Evolutionary conservation across 768 basidiomycete genomes (phyloP).

Genomic region (Tylopilus balloui): DNA sequence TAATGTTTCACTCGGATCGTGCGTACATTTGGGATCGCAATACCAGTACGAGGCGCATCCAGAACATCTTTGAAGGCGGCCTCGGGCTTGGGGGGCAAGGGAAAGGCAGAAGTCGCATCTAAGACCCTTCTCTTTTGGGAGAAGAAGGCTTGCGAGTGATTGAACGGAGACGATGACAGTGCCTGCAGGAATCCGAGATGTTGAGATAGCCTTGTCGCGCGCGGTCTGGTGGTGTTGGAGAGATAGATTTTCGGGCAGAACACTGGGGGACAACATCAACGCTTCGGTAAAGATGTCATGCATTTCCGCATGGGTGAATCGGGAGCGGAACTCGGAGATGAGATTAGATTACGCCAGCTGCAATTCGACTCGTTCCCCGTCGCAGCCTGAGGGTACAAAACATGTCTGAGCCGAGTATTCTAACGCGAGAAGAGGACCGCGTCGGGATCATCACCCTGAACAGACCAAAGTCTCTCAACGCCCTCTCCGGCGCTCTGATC

Average conservation of each 20-base stretch:
- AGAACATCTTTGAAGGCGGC: conserved; percentile 50
- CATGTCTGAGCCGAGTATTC: conserved; percentile 24
- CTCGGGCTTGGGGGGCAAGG: conserved; percentile 22
- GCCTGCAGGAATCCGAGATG: conserved; percentile 39
- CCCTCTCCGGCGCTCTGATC: conserved; percentile 74
- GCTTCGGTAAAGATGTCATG: background rate
- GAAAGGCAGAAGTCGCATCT: conserved; percentile 67
- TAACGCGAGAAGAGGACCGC: conserved; percentile 18
- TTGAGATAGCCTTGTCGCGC: conserved; percentile 49
- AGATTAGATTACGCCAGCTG: conserved; percentile 11
- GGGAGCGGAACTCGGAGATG: background rate
- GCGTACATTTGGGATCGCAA: conserved; percentile 60
- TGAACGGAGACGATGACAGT: conserved; percentile 42
- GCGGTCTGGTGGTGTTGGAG: conserved; percentile 46
- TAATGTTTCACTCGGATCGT: conserved; percentile 5
- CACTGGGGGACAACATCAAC: conserved; percentile 5
- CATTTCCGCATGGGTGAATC: background rate
- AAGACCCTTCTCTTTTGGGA: conserved; percentile 53
- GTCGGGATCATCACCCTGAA: conserved; percentile 69
- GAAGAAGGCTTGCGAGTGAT: conserved; percentile 46
- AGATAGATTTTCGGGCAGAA: conserved; percentile 13
- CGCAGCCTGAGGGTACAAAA: background rate
- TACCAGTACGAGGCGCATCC: conserved; percentile 74
- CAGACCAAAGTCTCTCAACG: conserved; percentile 83
- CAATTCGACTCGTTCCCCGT: background rate